These are phyloP conservation scores for Podaxis sp. DNA, from an alignment of 768 basidiomycete genomes.

Conservation along the genomic window DNA sequence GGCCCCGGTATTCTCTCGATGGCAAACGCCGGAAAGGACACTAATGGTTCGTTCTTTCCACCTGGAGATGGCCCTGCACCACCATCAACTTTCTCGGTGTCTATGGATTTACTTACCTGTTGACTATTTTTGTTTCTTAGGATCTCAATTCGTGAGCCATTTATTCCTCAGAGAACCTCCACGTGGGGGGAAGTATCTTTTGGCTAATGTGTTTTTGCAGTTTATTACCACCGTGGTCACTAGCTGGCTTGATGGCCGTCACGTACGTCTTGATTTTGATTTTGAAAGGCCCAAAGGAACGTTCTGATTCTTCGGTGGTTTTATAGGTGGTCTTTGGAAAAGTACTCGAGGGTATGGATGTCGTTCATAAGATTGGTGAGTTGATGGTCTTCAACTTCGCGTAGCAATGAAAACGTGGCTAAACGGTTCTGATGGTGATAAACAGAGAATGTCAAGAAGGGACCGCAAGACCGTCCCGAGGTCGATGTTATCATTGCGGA, in stretches of 20 bases:
- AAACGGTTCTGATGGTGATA: constrained; percentile 6
- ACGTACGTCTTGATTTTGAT: constrained; percentile 44
- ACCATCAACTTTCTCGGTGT: background rate
- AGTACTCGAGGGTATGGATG: constrained; percentile 90
- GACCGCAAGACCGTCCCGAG: constrained; percentile 64
- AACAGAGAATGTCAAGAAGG: constrained; percentile 75
- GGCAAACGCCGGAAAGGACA: constrained; percentile 93
- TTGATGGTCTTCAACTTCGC: background rate
- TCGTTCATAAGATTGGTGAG: constrained; percentile 74
- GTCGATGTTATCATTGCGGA: constrained; percentile 80
- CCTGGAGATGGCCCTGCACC: background rate
- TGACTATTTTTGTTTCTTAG: constrained; percentile 31
- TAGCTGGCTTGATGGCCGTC: constrained; percentile 88
- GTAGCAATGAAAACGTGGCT: background rate
- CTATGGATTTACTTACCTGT: constrained; percentile 6
- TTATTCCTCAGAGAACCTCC: background rate
- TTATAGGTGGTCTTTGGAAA: constrained; percentile 87
- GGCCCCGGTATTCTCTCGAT: constrained; percentile 86
- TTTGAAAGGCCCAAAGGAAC: background rate
- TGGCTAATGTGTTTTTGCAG: constrained; percentile 37
- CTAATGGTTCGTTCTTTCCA: constrained; percentile 63
- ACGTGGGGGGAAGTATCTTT: background rate
- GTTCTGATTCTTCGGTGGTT: background rate
- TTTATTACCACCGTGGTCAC: constrained; percentile 92
- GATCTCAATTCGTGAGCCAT: constrained; percentile 82